Evolutionary conservation across 2,329 filamentous ascomycete genomes (phyloP), one percentile per base, ranked within the genome.

Genomic region (Colletotrichum sp.): DNA sequence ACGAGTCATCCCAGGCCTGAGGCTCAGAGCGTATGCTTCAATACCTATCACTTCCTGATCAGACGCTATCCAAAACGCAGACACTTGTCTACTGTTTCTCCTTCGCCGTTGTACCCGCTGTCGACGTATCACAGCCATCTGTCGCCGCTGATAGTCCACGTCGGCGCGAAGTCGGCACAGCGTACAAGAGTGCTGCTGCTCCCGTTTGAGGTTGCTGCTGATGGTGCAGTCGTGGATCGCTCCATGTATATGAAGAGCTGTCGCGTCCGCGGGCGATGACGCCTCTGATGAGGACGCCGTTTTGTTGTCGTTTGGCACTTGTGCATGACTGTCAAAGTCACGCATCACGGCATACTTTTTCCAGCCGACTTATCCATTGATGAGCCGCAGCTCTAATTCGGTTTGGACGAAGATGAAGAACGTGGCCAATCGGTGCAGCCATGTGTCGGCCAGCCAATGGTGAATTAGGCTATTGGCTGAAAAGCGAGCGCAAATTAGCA

Each of bases 11-110:
- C 65, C 59, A 55, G 44, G 21, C 32, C 26, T 60, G 13, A 59
- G 39, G 59, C 59, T 36, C 39, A 32, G 44, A 36, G 36, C 30
- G 39, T 15, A 55, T 18, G 34, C 26, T 21, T 24, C 44, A 60
- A n/a, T 13, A 26, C 65, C 55, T 36, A 30, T 57, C 64, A 69
- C n/a, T 52, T 36, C 21, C 59, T 68, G 32, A 69, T 76, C 64
- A 32, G 74, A 74, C 59, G 65, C 32, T 30, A 76, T 49, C 34
- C 70, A 69, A 76, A 68, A 76, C 49, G 49, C 28, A 64, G 70
- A 64, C 74, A 60, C 44, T 65, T 73, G 64, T 65, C 64, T 64
- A 52, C 30, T 69, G 74, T 73, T 74, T 76, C 55, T 49, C 34
- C 34, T 65, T 44, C 30, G 28, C 74, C 70, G 49, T 57, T 28